phyloP scores from a whole-genome alignment of 352 stramenopile genomes.

The Phytophthora macrochlamydospora region DNA sequence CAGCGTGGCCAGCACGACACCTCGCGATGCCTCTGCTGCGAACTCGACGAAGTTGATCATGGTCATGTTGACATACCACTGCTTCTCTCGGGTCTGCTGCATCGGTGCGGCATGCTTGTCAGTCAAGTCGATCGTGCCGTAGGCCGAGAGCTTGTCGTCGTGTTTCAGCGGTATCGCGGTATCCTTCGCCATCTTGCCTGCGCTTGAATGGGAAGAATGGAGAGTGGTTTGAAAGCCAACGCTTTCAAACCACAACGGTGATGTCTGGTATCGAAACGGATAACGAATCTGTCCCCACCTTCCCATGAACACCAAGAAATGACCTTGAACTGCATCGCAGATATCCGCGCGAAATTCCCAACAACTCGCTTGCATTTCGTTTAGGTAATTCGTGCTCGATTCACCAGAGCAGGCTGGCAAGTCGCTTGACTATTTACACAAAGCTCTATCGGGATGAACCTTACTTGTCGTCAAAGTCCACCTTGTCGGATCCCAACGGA shows the following conservation, averaged over 20 bases:
- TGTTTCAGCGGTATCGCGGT: constrained; percentile 24
- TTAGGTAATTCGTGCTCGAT: background rate
- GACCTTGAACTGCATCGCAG: too few species aligned
- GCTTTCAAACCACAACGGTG: background rate
- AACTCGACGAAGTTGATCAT: constrained; percentile 85
- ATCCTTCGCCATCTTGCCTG: constrained; percentile 22
- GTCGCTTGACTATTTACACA: constrained; percentile 6
- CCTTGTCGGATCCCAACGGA: constrained; percentile 48
- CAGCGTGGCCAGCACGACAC: constrained; percentile 71
- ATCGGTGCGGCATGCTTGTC: background rate
- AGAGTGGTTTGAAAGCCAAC: background rate
- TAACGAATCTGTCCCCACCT: background rate
- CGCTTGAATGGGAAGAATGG: background rate
- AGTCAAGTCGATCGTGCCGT: constrained; percentile 17
- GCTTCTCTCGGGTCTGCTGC: constrained; percentile 14
- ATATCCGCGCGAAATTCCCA: background rate
- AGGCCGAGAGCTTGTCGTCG: constrained; percentile 17
- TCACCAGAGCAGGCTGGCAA: background rate
- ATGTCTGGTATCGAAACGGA: background rate
- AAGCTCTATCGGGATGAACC: background rate
- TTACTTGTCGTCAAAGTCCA: constrained; percentile 41
- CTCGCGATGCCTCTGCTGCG: constrained; percentile 68
- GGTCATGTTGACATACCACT: constrained; percentile 73
- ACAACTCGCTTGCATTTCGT: background rate
- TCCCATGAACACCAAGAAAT: background rate